phyloP scores from a whole-genome alignment of 169 alveolate genomes.

The Besnoitia besnoiti region DNA sequence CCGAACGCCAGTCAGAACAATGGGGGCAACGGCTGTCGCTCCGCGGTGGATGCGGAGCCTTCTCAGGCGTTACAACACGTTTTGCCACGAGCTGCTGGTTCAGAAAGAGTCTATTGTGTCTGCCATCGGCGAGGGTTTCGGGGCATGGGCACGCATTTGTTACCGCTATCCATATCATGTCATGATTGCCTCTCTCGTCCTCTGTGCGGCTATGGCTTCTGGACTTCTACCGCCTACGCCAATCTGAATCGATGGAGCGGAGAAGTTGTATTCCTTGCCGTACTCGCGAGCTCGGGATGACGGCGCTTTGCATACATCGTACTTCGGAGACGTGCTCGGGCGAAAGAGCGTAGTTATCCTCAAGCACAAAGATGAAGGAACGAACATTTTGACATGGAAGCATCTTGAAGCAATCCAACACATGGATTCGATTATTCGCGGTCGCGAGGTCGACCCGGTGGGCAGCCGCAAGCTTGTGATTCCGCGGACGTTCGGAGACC shows the following conservation, averaged over 20 bases:
- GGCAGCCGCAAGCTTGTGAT: constrained; percentile 75
- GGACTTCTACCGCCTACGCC: constrained; percentile 79
- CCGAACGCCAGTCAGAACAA: neutral
- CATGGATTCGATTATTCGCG: constrained; percentile 76
- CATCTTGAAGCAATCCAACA: constrained; percentile 73
- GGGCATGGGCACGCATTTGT: constrained; percentile 61
- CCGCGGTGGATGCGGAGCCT: neutral
- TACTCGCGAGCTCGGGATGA: constrained; percentile 77
- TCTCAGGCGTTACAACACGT: neutral
- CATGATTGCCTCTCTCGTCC: constrained; percentile 48
- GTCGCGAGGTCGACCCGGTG: constrained; percentile 78
- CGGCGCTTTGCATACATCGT: constrained; percentile 69
- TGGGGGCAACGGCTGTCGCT: neutral
- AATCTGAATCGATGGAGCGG: constrained; percentile 79
- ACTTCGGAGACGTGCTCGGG: constrained; percentile 74
- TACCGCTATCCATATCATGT: constrained; percentile 63
- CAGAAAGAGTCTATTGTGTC: constrained; percentile 66
- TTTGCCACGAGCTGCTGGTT: constrained; percentile 62
- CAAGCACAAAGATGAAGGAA: constrained; percentile 71
- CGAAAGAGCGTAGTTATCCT: constrained; percentile 73
- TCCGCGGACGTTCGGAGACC: constrained; percentile 65
- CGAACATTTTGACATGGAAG: constrained; percentile 80
- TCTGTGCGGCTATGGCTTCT: constrained; percentile 51
- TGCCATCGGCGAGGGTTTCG: constrained; percentile 64
- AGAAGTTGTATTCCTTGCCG: constrained; percentile 77